phyloP scores from a whole-genome alignment of 1,284 basidiomycete genomes.

The Apiotrichum akiyoshidainum region DNA sequence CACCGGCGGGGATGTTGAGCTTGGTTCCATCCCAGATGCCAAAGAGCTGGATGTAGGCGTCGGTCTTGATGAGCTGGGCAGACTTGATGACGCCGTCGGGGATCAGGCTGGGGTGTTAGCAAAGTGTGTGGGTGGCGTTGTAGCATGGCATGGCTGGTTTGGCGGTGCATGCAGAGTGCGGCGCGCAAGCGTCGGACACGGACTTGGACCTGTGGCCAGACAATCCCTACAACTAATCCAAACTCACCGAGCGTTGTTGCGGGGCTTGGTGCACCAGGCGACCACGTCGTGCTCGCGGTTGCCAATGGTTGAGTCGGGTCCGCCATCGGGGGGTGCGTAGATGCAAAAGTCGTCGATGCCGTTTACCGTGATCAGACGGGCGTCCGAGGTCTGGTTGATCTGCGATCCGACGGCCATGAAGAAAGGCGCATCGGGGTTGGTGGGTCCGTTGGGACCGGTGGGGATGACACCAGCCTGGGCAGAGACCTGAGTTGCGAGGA shows the following conservation, averaged over 20 bases:
- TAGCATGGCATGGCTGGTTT: too few relatives aligned
- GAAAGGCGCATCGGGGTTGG: slow-evolving; percentile 41
- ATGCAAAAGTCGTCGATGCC: slow-evolving; percentile 48
- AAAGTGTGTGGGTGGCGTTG: too few relatives aligned
- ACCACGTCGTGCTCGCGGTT: slow-evolving; percentile 41
- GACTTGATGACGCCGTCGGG: slow-evolving; percentile 43
- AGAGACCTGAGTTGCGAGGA: slow-evolving; percentile 8
- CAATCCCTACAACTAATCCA: too few relatives aligned
- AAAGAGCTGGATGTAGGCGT: slow-evolving; percentile 52
- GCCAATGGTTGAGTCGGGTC: slow-evolving; percentile 38
- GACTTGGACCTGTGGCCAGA: too few relatives aligned
- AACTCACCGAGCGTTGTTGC: slow-evolving; percentile 32
- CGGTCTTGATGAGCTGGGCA: slow-evolving; percentile 44
- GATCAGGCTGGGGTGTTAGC: slow-evolving; percentile 30
- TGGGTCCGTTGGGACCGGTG: slow-evolving; percentile 40
- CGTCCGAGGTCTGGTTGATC: slow-evolving; percentile 44
- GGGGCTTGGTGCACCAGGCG: slow-evolving; percentile 41
- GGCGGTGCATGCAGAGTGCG: too few relatives aligned
- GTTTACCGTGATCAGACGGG: slow-evolving; percentile 43
- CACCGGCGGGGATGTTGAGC: slow-evolving; percentile 50
- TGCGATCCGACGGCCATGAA: slow-evolving; percentile 33
- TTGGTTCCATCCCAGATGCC: slow-evolving; percentile 51
- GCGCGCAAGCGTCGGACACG: too few relatives aligned
- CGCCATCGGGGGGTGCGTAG: slow-evolving; percentile 36
- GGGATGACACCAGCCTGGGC: slow-evolving; percentile 35